Evolutionary conservation across 768 basidiomycete species (phyloP).

Genomic region (Exsudoporus frostii): DNA sequence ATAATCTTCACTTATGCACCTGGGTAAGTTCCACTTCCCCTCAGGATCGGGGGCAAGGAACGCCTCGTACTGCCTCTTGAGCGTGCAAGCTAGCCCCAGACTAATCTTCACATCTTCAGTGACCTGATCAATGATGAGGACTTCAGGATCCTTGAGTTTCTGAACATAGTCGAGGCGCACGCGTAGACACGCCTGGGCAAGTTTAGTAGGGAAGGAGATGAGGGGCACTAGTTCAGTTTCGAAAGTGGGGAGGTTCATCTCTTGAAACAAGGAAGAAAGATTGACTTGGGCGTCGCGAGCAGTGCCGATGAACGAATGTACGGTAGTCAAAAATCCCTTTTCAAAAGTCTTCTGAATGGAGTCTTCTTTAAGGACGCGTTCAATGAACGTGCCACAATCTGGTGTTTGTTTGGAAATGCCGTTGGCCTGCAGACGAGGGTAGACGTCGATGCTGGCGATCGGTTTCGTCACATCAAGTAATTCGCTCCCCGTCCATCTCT

Average conservation of each 20-base stretch:
- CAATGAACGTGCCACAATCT: constrained; percentile 85
- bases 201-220: constrained; percentile 94
- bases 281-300: constrained; percentile 86
- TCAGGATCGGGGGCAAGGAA: constrained; percentile 84
- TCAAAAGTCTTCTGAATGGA: constrained; percentile 94
- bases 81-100: constrained; percentile 89
- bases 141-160: constrained; percentile 83
- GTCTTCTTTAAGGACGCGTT: constrained; percentile 92
- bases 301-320: constrained; percentile 79
- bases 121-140: constrained; percentile 91
- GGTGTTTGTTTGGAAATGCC: constrained; percentile 43
- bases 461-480: constrained; percentile 86
- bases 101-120: constrained; percentile 89
- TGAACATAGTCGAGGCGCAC: constrained; percentile 86
- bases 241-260: constrained; percentile 91
- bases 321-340: constrained; percentile 82
- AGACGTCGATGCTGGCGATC: constrained; percentile 58
- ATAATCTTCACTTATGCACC: constrained; percentile 87
- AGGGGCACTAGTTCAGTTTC: constrained; percentile 85
- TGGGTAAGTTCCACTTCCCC: constrained; percentile 85
- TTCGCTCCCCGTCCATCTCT: constrained; percentile 92
- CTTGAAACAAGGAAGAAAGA: constrained; percentile 67
- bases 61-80: constrained; percentile 93
- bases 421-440: constrained; percentile 29
- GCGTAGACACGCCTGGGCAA: constrained; percentile 87